A percentile compares a stretch with the other conserved stretches of the same genome.
Conservation (phyloP, 2,329 filamentous ascomycete genomes). For the Penicillium sp. region DNA sequence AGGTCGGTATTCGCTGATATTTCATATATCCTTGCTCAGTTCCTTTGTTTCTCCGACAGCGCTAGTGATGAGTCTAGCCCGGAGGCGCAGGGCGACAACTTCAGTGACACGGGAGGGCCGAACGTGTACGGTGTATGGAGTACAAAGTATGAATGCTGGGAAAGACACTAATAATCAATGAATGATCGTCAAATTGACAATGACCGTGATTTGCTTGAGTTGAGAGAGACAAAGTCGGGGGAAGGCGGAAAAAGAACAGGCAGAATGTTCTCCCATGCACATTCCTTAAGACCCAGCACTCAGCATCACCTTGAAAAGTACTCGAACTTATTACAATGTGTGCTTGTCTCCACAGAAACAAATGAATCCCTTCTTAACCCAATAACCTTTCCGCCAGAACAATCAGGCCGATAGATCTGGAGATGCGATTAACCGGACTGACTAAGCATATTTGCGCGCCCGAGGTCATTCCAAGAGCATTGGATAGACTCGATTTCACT, state of each 20-base stretch:
- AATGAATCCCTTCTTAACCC: background rate
- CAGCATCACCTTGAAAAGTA: background rate
- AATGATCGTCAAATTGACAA: background rate
- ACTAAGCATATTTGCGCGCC: constrained; percentile 2
- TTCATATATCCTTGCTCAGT: background rate
- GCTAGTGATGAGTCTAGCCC: constrained; percentile 7
- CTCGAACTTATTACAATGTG: background rate
- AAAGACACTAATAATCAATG: background rate
- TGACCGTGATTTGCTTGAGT: background rate
- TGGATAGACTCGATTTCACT: background rate
- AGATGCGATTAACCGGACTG: constrained; percentile 2
- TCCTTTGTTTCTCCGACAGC: constrained; percentile 13
- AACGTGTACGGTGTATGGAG: background rate
- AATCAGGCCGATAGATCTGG: constrained; percentile 11
- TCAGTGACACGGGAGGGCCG: background rate
- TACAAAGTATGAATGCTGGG: background rate
- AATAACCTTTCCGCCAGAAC: background rate
- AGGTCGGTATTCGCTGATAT: constrained; percentile 10
- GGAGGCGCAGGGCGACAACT: background rate
- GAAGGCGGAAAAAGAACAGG: background rate
- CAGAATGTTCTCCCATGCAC: background rate
- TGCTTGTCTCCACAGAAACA: background rate
- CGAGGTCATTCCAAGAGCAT: background rate
- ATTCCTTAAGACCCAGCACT: background rate
- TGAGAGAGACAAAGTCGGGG: background rate